Conservation (phyloP, 345 rosid species). For the Limnanthes douglasii region DNA sequence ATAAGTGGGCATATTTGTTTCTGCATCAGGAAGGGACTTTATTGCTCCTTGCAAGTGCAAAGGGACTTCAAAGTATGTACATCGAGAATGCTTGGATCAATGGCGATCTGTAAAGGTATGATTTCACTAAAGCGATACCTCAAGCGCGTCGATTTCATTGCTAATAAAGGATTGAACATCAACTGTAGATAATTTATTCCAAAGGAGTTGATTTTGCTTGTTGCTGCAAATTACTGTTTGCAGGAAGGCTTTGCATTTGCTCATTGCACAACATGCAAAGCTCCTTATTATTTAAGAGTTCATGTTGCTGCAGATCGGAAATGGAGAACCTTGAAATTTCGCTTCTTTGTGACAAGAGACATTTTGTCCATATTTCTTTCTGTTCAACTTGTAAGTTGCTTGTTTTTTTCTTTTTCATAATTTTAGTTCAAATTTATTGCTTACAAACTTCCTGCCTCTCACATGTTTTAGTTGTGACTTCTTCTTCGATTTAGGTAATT, state of each 20-base stretch:
- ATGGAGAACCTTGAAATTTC: conserved; percentile 92
- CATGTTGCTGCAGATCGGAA: conserved; percentile 93
- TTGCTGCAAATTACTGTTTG: conserved; percentile 4
- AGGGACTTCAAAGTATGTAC: conserved; percentile 96
- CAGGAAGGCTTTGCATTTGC: conserved; percentile 99
- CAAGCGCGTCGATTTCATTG: conserved; percentile 3
- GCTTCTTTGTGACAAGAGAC: conserved; percentile 97
- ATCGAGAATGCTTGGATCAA: conserved; percentile 94
- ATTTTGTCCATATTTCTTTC: conserved; percentile 78
- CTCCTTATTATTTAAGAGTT: conserved; percentile 94
- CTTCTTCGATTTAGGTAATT: conserved; percentile 48
- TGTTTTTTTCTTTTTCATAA: neutral
- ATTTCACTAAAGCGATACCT: conserved; percentile 1
- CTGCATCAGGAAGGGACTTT: conserved; percentile 83
- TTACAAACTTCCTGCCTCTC: neutral
- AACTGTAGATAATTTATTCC: no score
- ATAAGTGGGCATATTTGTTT: no score
- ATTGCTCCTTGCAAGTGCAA: conserved; percentile 99
- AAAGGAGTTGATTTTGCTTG: neutral
- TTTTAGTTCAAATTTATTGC: conserved; percentile 1
- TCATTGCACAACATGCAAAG: conserved; percentile 99
- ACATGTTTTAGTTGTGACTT: conserved; percentile 3
- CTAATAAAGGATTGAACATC: neutral
- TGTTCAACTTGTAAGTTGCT: conserved; percentile 71
- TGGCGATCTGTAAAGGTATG: conserved; percentile 92